Evolutionary conservation across 371 early-diverging fungal genomes (phyloP).

Genomic region (Syncephalastrum sp.): DNA sequence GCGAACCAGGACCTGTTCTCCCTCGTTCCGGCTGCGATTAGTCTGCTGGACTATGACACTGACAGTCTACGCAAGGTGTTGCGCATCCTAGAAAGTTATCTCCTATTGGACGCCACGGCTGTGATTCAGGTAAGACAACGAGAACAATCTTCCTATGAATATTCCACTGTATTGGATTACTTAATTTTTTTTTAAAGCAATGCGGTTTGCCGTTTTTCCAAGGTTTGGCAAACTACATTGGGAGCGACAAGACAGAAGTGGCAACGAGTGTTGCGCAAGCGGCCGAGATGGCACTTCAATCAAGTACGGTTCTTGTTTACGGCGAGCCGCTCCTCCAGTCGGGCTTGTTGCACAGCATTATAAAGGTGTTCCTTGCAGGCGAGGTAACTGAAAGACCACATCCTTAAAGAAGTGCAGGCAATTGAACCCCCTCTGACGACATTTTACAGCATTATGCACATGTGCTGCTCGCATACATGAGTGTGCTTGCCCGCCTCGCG

Average conservation of each 20-base stretch:
- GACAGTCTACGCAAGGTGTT: conserved; percentile 74
- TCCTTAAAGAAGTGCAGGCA: background rate
- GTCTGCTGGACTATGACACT: conserved; percentile 71
- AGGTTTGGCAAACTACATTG: conserved; percentile 56
- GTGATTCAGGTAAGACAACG: conserved; percentile 43
- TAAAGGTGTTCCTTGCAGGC: conserved; percentile 53
- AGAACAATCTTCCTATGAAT: background rate
- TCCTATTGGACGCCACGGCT: conserved; percentile 61
- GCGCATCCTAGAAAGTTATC: conserved; percentile 77
- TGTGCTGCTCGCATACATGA: conserved; percentile 64
- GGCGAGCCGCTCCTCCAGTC: conserved; percentile 54
- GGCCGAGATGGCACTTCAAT: conserved; percentile 57
- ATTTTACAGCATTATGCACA: conserved; percentile 55
- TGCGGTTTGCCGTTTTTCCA: conserved; percentile 49
- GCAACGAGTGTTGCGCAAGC: conserved; percentile 60
- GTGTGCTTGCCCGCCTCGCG: conserved; percentile 62
- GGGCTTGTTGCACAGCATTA: conserved; percentile 49
- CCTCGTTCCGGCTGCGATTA: conserved; percentile 63
- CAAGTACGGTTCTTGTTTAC: conserved; percentile 49
- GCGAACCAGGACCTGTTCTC: conserved; percentile 54
- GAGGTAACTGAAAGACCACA: conserved; percentile 32
- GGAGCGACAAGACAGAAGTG: conserved; percentile 60
- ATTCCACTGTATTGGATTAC: background rate
- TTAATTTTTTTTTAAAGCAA: conserved; percentile 20
- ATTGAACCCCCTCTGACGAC: background rate